Evolutionary conservation across 139 green algal genomes (phyloP).

Genomic region (Micromonas pusilla): DNA sequence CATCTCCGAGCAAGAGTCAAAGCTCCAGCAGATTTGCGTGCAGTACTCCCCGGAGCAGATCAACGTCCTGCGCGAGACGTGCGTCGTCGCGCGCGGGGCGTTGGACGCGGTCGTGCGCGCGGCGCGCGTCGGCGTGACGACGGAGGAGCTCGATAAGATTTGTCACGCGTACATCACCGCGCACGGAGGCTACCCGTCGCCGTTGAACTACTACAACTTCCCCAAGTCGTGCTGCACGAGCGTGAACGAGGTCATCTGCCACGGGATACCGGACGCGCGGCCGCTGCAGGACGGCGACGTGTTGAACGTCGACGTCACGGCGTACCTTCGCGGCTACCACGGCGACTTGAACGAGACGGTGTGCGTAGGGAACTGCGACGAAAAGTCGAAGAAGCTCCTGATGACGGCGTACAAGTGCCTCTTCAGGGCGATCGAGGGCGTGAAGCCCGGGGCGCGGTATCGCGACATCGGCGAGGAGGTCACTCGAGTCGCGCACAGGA

Average conservation of each 20-base stretch:
- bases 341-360: slow-evolving; percentile 84
- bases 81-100: slow-evolving; percentile 58
- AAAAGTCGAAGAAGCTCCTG: slow-evolving; percentile 63
- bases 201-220: slow-evolving; percentile 86
- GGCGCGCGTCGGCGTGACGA: slow-evolving; percentile 74
- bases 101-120: slow-evolving; percentile 71
- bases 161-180: slow-evolving; percentile 79
- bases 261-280: slow-evolving; percentile 77
- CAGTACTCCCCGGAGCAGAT: slow-evolving; percentile 52
- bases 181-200: slow-evolving; percentile 83
- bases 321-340: slow-evolving; percentile 90
- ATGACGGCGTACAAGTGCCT: slow-evolving; percentile 67
- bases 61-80: slow-evolving; percentile 61
- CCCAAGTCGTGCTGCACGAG: slow-evolving; percentile 97
- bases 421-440: slow-evolving; percentile 57
- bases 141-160: slow-evolving; percentile 84
- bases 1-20: slow-evolving; percentile 56
- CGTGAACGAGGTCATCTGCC: slow-evolving; percentile 97
- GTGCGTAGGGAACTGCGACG: slow-evolving; percentile 54
- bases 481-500: slow-evolving; percentile 42
- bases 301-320: slow-evolving; percentile 95
- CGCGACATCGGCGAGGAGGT: slow-evolving; percentile 54
- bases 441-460: slow-evolving; percentile 63
- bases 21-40: slow-evolving; percentile 54
- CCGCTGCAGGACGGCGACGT: slow-evolving; percentile 78